A percentile compares a stretch with the other conserved stretches of the same genome.
phyloP scores from a whole-genome alignment of 768 basidiomycete species.

The Lentinula edodes region DNA sequence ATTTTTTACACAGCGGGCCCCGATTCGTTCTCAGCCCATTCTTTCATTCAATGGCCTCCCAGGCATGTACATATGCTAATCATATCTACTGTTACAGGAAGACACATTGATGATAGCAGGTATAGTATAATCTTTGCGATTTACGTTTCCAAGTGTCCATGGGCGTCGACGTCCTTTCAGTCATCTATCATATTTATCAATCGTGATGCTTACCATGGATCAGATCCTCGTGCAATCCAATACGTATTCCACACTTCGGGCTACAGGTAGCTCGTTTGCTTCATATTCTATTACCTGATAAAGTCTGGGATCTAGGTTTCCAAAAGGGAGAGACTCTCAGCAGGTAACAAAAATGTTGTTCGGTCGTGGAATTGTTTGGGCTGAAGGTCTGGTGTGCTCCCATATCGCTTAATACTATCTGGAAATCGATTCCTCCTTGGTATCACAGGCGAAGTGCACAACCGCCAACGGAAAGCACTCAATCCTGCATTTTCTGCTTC shows the following conservation, averaged over 20 bases:
- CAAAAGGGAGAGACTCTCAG: conserved; percentile 16
- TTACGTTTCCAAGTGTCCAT: neutral
- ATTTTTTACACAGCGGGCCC: neutral
- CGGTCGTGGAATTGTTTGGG: conserved; percentile 20
- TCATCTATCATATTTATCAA: too few species aligned
- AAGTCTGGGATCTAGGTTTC: conserved; percentile 18
- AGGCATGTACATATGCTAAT: neutral
- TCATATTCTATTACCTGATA: neutral
- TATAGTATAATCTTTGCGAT: neutral
- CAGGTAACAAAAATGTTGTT: conserved; percentile 10
- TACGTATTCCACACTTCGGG: conserved; percentile 19
- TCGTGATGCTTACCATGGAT: neutral
- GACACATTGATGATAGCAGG: neutral
- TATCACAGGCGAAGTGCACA: conserved; percentile 14
- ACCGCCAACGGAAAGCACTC: conserved; percentile 28
- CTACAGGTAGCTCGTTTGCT: neutral
- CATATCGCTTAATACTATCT: neutral
- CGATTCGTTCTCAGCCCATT: neutral
- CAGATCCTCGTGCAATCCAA: conserved; percentile 11
- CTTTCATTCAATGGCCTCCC: neutral
- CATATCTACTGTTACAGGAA: neutral
- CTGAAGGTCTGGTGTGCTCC: conserved; percentile 15
- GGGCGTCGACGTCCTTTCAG: neutral
- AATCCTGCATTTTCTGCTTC: conserved; percentile 24
- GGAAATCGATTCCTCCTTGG: neutral